Evolutionary conservation across 192 early-diverging fungal genomes (phyloP).

Genomic region (Coemansia sp.): DNA sequence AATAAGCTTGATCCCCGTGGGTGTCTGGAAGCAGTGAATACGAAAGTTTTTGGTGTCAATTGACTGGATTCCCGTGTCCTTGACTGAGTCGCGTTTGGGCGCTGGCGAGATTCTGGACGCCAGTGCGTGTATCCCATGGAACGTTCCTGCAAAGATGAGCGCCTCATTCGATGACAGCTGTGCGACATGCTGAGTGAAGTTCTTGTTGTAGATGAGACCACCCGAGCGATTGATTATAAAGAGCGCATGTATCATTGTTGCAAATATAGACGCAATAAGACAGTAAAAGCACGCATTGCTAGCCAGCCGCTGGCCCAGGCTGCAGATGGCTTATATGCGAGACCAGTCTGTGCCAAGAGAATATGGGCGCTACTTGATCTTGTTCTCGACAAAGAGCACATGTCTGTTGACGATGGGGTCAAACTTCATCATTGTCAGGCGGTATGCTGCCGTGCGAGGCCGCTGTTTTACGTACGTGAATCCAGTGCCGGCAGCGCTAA

Average conservation of each 20-base stretch:
- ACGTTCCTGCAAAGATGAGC: slow-evolving; percentile 94
- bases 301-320: background rate
- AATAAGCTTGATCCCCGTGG: slow-evolving; percentile 96
- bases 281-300: background rate
- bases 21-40: slow-evolving; percentile 89
- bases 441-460: slow-evolving; percentile 68
- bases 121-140: slow-evolving; percentile 96
- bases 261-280: background rate
- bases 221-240: slow-evolving; percentile 91
- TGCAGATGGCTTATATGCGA: background rate
- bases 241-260: slow-evolving; percentile 72
- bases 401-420: slow-evolving; percentile 89
- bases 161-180: slow-evolving; percentile 94
- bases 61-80: slow-evolving; percentile 84
- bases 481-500: slow-evolving; percentile 88
- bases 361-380: slow-evolving; percentile 59
- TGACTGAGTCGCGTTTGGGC: slow-evolving; percentile 19
- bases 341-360: background rate
- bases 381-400: slow-evolving; percentile 84
- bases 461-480: slow-evolving; percentile 84
- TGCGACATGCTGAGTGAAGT: slow-evolving; percentile 77
- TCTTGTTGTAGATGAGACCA: slow-evolving; percentile 89
- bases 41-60: slow-evolving; percentile 90
- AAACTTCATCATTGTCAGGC: slow-evolving; percentile 88
- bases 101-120: slow-evolving; percentile 90